Base-by-base conservation (phyloP, 192 early-diverging fungal genomes). In the Entophlyctis helioformis region DNA sequence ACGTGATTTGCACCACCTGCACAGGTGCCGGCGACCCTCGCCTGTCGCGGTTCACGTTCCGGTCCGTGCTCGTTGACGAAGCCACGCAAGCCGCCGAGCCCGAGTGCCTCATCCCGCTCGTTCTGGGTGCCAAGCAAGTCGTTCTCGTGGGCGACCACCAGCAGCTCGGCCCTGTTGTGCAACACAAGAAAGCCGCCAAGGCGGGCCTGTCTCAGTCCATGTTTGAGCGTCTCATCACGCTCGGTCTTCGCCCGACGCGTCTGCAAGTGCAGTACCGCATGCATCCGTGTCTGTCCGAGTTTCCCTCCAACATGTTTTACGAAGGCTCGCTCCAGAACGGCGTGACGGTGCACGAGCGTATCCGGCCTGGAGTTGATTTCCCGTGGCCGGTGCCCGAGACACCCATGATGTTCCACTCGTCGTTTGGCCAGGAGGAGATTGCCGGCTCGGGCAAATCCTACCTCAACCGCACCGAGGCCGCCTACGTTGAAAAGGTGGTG, bases 231-330 rank as follows among this genome's bases (percentile, higher is more conserved):
- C 69, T 97, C 26, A 82, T 99, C 21, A 80, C 91, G 44, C 69
- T 97, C 16, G 89, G 90, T 16, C 71, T 91, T 23, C 76, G 91
- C 4, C 96, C 96, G 15, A 87, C 96, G 48, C 83, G 93, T 18
- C 77, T 99, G 15, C 87, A 96, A 43, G 92, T 99, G 3, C 96
- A 99, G 62, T 99, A 99, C 53, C 89, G 96, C 54, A 97, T 97
- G 96, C 96, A 99, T 50, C 96, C 96, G 26, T 92, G 92, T 51
- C 64, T 99, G 21, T 97, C 96, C 10, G 94, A 91, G 66, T 99
- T 97, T 54, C 91, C 96, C 1, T 91, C 87, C 53, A 99, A 99
- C 60, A 92, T 95, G 85, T 97, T 99, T 53, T 99, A 99, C 56
- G 96, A 99, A 62, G 96, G 96, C 12, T 87, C 89, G 16, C 69